Conservation (phyloP, 2,329 filamentous ascomycete species). For the Cercospora nicotianae region DNA sequence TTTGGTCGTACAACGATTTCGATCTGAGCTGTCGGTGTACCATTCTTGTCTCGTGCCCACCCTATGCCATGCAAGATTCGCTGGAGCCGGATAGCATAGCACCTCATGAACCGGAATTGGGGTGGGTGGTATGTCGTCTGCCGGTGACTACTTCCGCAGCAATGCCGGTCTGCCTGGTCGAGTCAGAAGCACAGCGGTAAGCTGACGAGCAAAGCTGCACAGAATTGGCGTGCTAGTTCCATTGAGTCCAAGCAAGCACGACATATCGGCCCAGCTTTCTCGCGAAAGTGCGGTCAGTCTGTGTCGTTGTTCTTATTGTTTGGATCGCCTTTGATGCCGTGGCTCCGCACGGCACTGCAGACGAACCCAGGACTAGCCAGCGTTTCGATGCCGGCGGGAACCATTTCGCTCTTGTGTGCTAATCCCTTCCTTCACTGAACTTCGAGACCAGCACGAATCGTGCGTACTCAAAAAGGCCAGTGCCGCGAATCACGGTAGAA, state of each 20-base stretch:
- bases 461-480: background rate
- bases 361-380: background rate
- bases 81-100: background rate
- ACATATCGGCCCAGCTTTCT: slow-evolving; percentile 2
- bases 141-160: background rate
- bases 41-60: background rate
- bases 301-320: background rate
- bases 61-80: background rate
- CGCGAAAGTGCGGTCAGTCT: slow-evolving; percentile 3
- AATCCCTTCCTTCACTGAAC: background rate
- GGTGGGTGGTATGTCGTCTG: background rate
- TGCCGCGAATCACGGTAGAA: slow-evolving; percentile 11
- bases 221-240: background rate
- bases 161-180: background rate
- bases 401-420: background rate
- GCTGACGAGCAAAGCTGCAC: slow-evolving; percentile 1
- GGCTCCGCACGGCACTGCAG: background rate
- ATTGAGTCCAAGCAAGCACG: background rate
- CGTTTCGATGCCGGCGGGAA: background rate
- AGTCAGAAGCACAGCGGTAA: background rate
- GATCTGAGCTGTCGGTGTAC: background rate
- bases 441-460: background rate
- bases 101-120: background rate
- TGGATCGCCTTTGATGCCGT: background rate
- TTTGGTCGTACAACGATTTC: background rate